These are phyloP conservation scores for Tolypocladium endophyticum DNA, from an alignment of 2,329 filamentous ascomycete genomes.

Conservation along the genomic window DNA sequence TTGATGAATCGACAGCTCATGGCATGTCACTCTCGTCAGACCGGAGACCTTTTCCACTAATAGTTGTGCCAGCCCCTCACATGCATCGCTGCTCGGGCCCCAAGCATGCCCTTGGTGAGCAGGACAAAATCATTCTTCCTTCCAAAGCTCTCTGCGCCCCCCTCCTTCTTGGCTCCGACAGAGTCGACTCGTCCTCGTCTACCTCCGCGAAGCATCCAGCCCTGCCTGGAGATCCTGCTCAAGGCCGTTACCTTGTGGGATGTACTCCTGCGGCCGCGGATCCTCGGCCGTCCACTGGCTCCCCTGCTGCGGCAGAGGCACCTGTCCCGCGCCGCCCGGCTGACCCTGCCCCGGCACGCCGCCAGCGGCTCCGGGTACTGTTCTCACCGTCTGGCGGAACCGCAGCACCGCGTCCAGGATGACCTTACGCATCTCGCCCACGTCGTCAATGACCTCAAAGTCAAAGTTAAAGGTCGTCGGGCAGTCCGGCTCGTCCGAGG, in stretches of 20 bases:
- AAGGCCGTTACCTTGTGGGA: conserved; percentile 35
- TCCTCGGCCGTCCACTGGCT: conserved; percentile 49
- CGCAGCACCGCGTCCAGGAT: conserved; percentile 88
- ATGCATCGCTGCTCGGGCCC: background rate
- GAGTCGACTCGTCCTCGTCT: background rate
- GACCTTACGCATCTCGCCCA: conserved; percentile 91
- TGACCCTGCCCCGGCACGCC: conserved; percentile 23
- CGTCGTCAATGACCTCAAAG: conserved; percentile 95
- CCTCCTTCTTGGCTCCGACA: no score
- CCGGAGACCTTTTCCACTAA: background rate
- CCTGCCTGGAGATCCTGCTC: conserved; percentile 49
- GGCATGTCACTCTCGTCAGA: background rate
- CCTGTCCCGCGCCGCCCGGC: conserved; percentile 27
- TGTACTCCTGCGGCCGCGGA: conserved; percentile 49
- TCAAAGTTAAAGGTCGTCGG: conserved; percentile 95
- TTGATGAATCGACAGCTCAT: background rate
- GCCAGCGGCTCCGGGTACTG: conserved; percentile 29
- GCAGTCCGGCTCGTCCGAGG: conserved; percentile 88
- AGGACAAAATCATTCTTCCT: background rate
- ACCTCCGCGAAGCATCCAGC: conserved; percentile 19
- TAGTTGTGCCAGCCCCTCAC: background rate
- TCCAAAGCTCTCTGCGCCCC: background rate
- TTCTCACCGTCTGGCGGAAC: conserved; percentile 60
- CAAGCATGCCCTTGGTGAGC: background rate
- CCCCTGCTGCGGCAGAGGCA: conserved; percentile 41